Evolutionary conservation across 1,284 basidiomycete genomes (phyloP), one percentile per base, ranked within the genome.

Genomic region (Tremellales sp.): DNA sequence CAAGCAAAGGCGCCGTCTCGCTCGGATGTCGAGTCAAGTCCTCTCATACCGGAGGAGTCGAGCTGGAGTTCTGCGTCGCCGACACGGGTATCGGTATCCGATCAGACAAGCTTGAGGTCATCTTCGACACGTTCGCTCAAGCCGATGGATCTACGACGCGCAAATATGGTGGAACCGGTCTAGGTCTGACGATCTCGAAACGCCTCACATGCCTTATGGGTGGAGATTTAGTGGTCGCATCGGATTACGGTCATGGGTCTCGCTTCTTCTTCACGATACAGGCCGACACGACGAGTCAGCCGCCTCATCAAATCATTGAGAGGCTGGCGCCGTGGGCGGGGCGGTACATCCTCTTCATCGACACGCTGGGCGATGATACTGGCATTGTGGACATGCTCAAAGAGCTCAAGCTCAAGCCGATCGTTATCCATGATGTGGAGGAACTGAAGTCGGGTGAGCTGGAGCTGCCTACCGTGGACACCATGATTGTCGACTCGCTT

Each of bases 31-130:
- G 90, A 40, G 72, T 76, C 49, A 74, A 76, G 67, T 81, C 84
- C 3, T 72, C 86, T 62, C 83, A 87, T 59, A 82, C 87, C 62
- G 79, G 84, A 64, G 84, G 82, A 61, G 86, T 93, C 43, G 89
- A 90, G 46, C 78, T 99, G 26, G 91, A 97, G 75, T 97, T 99
- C 79, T 97, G 93, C 68, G 94, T 98, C 12, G 86, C 86, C 46
- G 96, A 98, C 72, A 97, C 93, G 1, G 96, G 96, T 58, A 99
- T 99, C 65, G 96, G 96, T 54, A 98, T 99, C 74, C 93, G 96
- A 62, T 92, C 93, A 73, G 96, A 98, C 75, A 98, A 98, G 79
- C 77, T 98, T 54, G 94, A 94, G 67, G 80, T 98, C 70, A 99
- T 99, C 70, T 99, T 98, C 75, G 94, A 99, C 72, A 98, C 96